These are phyloP conservation scores for Manihot esculenta DNA, from an alignment of 441 rosid genomes.

Conservation along the genomic window DNA sequence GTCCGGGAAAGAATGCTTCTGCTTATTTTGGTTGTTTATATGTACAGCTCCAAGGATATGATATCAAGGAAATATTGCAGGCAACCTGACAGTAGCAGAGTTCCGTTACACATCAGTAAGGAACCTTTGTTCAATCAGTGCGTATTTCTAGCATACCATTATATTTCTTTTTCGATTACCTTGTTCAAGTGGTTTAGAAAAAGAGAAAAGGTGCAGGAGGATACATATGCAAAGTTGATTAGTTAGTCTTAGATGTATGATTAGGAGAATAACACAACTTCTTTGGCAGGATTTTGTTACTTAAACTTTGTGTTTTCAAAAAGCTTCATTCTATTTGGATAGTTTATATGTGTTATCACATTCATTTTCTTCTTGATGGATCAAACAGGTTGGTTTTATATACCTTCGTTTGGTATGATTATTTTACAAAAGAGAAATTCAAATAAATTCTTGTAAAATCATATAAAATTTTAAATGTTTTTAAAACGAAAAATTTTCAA, in stretches of 20 bases:
- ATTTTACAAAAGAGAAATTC: too few relatives aligned
- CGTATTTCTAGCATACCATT: background rate
- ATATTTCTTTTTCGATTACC: background rate
- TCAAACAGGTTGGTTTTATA: too few relatives aligned
- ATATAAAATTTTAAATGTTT: too few relatives aligned
- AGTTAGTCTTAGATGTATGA: background rate
- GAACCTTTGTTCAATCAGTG: background rate
- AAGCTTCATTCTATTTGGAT: background rate
- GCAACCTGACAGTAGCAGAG: slow-evolving; percentile 24
- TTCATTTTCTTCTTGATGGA: too few relatives aligned
- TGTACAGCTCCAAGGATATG: slow-evolving; percentile 57
- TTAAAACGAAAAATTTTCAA: too few relatives aligned
- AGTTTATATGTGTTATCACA: too few relatives aligned
- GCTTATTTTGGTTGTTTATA: slow-evolving; percentile 17
- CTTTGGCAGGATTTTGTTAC: background rate
- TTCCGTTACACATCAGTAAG: background rate
- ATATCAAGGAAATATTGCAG: slow-evolving; percentile 57
- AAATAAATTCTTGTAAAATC: too few relatives aligned
- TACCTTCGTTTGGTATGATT: too few relatives aligned
- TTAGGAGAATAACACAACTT: background rate
- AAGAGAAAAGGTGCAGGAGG: background rate
- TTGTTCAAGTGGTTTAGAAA: background rate
- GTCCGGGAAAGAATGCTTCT: too few relatives aligned
- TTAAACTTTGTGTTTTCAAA: background rate
- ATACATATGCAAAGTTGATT: background rate